Percentiles rank a stretch among this genome's conserved stretches.
Conservation (phyloP, 257 asterid species). For the Solanum habrochaites region DNA sequence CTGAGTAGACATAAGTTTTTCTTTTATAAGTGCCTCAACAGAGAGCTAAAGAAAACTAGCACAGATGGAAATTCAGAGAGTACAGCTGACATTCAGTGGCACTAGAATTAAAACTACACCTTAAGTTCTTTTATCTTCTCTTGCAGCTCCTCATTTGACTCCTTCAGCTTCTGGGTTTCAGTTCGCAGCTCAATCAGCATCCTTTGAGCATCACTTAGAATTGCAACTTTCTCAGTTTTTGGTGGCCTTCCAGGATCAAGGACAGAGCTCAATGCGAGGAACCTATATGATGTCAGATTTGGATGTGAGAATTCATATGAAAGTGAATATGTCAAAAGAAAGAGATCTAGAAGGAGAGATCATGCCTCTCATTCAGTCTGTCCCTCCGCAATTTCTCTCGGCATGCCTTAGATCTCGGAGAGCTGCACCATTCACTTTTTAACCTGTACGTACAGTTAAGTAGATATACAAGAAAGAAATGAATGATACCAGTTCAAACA, state of each 20-base stretch:
- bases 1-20: background rate
- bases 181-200: slow-evolving; percentile 10
- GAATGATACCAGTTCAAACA: background rate
- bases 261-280: slow-evolving; percentile 10
- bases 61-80: background rate
- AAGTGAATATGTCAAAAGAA: background rate
- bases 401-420: slow-evolving; percentile 11
- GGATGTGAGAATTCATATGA: background rate
- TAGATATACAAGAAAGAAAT: background rate
- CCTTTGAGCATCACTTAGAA: slow-evolving; percentile 12
- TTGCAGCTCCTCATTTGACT: slow-evolving; percentile 11
- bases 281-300: slow-evolving; percentile 4
- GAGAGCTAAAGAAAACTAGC: background rate
- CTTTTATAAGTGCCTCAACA: background rate
- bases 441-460: slow-evolving; percentile 6
- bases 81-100: background rate
- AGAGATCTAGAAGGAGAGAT: background rate
- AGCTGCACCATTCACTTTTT: background rate
- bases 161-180: slow-evolving; percentile 12
- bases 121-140: slow-evolving; percentile 16
- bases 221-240: slow-evolving; percentile 14
- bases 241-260: slow-evolving; percentile 20
- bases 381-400: slow-evolving; percentile 19
- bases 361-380: slow-evolving; percentile 17
- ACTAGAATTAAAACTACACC: background rate